Evolutionary conservation across 768 basidiomycete genomes (phyloP), one percentile per base, ranked within the genome.

Genomic region (Nidularia pulvinata): DNA sequence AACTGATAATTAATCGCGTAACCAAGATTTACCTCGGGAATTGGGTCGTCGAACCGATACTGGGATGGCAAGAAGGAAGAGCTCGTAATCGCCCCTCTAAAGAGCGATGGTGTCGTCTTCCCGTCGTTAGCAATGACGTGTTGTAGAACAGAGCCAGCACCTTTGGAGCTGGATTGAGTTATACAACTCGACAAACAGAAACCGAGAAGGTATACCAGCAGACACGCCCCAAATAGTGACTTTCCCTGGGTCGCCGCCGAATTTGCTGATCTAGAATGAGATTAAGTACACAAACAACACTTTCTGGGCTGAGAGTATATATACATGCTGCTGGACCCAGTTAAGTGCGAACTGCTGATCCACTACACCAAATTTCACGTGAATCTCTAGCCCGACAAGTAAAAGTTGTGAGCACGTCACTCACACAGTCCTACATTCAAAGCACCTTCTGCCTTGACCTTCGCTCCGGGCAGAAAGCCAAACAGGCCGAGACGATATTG

Each of bases 101-200:
- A 81, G 1, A 81, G 64, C 3, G 71, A 69, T 1, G 79, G 78
- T 9, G 65, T 54, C 1, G 78, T 81, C 35, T 71, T 65, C 14
- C 80, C 80, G 13, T 68, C 67, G 35, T 79, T 65, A 7, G 80
- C 80, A 32, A 81, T 60, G 1, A 79, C 47, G 33, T 82, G 80
- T 49, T 81, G 79, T 5, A 81, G 33, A 6, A 81, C 78, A 1
- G 79, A 80, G 3, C 78, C 79, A 39, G 73, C 80, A 51, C 76
- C 75, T 39, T n/a, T 74, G 39, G 33, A 13, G n/a, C 9, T 34
- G 13, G 19, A 39, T 10, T 9, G 14, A 48, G 16, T 16, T n/a
- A 33, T 7, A 33, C 42, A 5, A 33, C 14, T 6, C 14, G 32
- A 16, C 19, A 25, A 37, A 39, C 37, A 39, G n/a, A 39, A 7